Evolutionary conservation across 2,329 filamentous ascomycete genomes (phyloP), one percentile per base, ranked within the genome.

Genomic region (Bipolaris sorokiniana): DNA sequence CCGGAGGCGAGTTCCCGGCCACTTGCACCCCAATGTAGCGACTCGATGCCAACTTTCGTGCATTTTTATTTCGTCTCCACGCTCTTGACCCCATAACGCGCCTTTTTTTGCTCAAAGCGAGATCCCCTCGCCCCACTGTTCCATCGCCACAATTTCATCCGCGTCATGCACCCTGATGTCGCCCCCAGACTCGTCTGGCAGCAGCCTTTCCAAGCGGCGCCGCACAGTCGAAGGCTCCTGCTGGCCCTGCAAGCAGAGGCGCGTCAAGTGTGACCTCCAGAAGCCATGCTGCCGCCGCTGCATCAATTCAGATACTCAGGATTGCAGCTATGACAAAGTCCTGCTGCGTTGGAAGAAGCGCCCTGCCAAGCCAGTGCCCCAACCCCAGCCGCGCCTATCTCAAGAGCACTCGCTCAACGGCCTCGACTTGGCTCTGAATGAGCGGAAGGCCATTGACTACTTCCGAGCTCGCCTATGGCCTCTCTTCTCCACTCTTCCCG

Each of bases 401-500:
- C 20, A 42, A 33, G 49, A 37, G 15, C 36, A 23, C 28, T 18
- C 54, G 11, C 44, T 56, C 26, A 47, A 53, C 28, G 51, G 23
- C 38, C 45, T 36, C 4, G 44, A 45, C 18, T 28, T 63, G 41
- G 56, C 58, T 22, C 26, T 51, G 13, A 56, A 63, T 34, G 61
- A 63, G 33, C 60, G 51, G 34, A 62, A 42, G 47, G 56, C 61
- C 20, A 18, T 63, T 10, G 61, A 63, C 31, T 62, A 63, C 40
- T 63, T 63, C 49, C 48, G 48, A 36, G 59, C 34, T 4, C 59
- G 61, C 7, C 26, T 63, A 22, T 63, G 61, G 61, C 61, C 61
- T 15, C 48, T 62, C 15, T 49, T 63, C 20, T 59, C 56, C 3
- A 63, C 58, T n/a, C 34, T 50, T 13, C 37, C 48, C 18, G 38